Evolutionary conservation across 768 basidiomycete species (phyloP), one percentile per base, ranked within the genome.

Genomic region (Leccinum pellstonianum): DNA sequence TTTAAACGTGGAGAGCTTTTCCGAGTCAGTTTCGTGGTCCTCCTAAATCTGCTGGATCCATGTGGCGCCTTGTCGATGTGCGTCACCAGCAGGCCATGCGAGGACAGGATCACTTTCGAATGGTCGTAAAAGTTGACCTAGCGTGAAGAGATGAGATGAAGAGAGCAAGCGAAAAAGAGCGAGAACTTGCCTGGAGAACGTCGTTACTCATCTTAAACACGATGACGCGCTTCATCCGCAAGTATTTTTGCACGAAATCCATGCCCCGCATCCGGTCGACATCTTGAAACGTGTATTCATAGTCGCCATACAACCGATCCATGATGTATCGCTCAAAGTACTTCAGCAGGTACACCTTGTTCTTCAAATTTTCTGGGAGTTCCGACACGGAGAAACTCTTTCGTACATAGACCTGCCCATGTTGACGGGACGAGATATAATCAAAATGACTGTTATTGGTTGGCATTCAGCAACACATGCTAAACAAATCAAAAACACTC

Each of bases 101-200:
- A 85, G 17, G 93, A 93, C 54, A 99, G 79, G 59, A 99, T 87
- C 60, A 98, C 77, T 73, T 99, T 99, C 46, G 91, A 89, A 77
- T 99, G 97, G 76, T 98, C 96, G 74, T 92, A 93, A 74, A 98
- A 98, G 79, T 98, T 98, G 83, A 98, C 98, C 96, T 98, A 55
- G 66, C 52, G 64, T 59, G 54, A 25, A 25, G 23, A 25, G 23
- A 25, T 25, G 23, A 25, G 23, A 25, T 25, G 23, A 25, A 25
- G 23, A 25, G 23, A 25, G 23, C 23, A 4, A 25, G 23, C 23
- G 23, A 25, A 25, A 25, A 25, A 25, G 23, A 25, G 23, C 23
- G 23, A 25, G 23, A 23, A 23, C 23, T 23, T 23, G 23, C 23
- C 23, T 23, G 23, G 23, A 23, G 23, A 23, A 23, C 23, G 23